Conservation (phyloP, 225 moss, liverwort and hornwort genomes). For the Asterella californica region DNA sequence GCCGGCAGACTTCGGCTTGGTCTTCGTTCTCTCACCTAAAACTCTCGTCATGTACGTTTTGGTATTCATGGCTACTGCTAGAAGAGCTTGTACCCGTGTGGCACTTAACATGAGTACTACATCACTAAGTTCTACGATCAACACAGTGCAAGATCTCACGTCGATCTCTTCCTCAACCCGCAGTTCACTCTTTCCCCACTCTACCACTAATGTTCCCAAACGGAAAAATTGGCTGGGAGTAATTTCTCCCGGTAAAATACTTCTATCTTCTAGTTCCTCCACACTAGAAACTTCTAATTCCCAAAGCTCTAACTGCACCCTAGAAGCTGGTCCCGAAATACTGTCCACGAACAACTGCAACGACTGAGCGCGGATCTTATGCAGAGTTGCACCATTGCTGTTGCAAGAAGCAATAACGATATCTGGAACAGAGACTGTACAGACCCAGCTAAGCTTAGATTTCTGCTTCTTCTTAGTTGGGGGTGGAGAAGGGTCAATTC, state of each 20-base stretch:
- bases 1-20: slow-evolving; percentile 25
- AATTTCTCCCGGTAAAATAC: slow-evolving; percentile 40
- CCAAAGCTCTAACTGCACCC: slow-evolving; percentile 79
- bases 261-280: slow-evolving; percentile 52
- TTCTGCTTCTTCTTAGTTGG: slow-evolving; percentile 41
- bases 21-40: slow-evolving; percentile 44
- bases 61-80: slow-evolving; percentile 56
- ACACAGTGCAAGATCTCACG: slow-evolving; percentile 51
- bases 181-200: slow-evolving; percentile 72
- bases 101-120: slow-evolving; percentile 60
- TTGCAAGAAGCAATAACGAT: slow-evolving; percentile 64
- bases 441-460: slow-evolving; percentile 75
- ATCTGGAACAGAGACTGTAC: slow-evolving; percentile 85
- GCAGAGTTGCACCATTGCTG: slow-evolving; percentile 60
- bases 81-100: slow-evolving; percentile 62
- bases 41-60: slow-evolving; percentile 60
- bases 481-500: slow-evolving; percentile 26
- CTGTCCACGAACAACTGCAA: slow-evolving; percentile 71
- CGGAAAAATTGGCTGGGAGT: slow-evolving; percentile 68
- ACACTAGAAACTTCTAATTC: slow-evolving; percentile 71
- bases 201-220: slow-evolving; percentile 84
- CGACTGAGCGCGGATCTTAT: slow-evolving; percentile 71
- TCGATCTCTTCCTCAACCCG: slow-evolving; percentile 49
- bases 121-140: slow-evolving; percentile 71
- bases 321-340: slow-evolving; percentile 63